phyloP scores from a whole-genome alignment of 345 rosid genomes.

The Euphorbia peplus region DNA sequence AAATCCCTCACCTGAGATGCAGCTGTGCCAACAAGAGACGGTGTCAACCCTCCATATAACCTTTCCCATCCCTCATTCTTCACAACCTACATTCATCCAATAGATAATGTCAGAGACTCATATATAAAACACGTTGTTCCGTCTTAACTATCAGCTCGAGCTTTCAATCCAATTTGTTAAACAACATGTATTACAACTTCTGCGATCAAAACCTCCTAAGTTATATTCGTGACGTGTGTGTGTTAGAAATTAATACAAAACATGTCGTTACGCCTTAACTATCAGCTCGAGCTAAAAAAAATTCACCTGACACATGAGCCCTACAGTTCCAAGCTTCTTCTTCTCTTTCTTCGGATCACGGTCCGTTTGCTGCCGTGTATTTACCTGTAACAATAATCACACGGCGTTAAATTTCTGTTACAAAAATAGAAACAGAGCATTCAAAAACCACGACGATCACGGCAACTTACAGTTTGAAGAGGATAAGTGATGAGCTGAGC shows the following conservation, averaged over 20 bases:
- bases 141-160: no score
- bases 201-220: no score
- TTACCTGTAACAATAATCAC: constrained; percentile 45
- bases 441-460: not conserved
- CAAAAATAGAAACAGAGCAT: not conserved
- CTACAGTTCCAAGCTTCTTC: constrained; percentile 67
- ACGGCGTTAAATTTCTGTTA: not conserved
- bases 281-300: no score
- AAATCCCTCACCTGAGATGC: constrained; percentile 75
- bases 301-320: constrained; percentile 87
- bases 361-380: constrained; percentile 96
- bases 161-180: no score
- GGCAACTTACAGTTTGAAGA: constrained; percentile 68
- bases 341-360: constrained; percentile 80
- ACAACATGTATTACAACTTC: no score
- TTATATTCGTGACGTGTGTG: no score
- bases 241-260: no score
- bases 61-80: constrained; percentile 92
- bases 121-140: no score
- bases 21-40: constrained; percentile 86
- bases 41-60: constrained; percentile 81
- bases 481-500: constrained; percentile 95
- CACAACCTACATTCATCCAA: constrained; percentile 54
- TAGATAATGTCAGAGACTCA: no score
- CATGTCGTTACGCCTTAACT: no score